phyloP scores from a whole-genome alignment of 371 early-diverging fungal genomes.

The Syncephalastrum monosporum region DNA sequence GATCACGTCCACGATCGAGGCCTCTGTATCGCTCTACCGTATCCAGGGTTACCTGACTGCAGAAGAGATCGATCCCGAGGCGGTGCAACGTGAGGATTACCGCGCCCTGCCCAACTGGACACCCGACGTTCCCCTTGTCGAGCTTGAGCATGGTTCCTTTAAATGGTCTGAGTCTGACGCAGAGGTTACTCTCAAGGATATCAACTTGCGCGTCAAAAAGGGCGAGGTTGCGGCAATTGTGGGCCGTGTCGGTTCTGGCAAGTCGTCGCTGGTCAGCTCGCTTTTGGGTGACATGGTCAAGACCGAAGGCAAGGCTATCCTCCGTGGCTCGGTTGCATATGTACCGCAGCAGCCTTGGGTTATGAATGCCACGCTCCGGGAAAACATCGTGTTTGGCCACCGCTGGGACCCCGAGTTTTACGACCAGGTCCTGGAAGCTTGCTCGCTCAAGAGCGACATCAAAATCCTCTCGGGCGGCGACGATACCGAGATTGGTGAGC shows the following conservation, averaged over 20 bases:
- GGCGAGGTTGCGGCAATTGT: conserved; percentile 77
- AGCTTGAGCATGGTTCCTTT: conserved; percentile 31
- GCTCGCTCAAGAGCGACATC: conserved; percentile 75
- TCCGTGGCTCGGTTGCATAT: conserved; percentile 86
- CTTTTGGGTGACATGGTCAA: conserved; percentile 88
- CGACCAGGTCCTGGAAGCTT: conserved; percentile 53
- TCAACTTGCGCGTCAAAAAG: conserved; percentile 63
- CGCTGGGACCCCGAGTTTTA: conserved; percentile 78
- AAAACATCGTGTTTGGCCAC: conserved; percentile 92
- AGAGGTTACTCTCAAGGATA: conserved; percentile 55
- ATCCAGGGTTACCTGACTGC: conserved; percentile 74
- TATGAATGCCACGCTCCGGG: conserved; percentile 87
- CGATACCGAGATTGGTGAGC: conserved; percentile 92
- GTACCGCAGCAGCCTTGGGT: conserved; percentile 95
- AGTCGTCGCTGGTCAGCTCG: conserved; percentile 80
- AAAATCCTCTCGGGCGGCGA: conserved; percentile 84
- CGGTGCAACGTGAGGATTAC: conserved; percentile 54
- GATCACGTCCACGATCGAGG: conserved; percentile 76
- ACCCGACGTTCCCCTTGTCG: conserved; percentile 37
- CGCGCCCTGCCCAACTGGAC: conserved; percentile 27
- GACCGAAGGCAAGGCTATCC: conserved; percentile 59
- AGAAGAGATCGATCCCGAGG: conserved; percentile 73
- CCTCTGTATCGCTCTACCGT: conserved; percentile 80
- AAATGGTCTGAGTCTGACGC: conserved; percentile 35
- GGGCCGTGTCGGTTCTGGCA: conserved; percentile 89